Base-by-base conservation (phyloP, 176 grass and related monocot species). In the Juncus effusus region DNA sequence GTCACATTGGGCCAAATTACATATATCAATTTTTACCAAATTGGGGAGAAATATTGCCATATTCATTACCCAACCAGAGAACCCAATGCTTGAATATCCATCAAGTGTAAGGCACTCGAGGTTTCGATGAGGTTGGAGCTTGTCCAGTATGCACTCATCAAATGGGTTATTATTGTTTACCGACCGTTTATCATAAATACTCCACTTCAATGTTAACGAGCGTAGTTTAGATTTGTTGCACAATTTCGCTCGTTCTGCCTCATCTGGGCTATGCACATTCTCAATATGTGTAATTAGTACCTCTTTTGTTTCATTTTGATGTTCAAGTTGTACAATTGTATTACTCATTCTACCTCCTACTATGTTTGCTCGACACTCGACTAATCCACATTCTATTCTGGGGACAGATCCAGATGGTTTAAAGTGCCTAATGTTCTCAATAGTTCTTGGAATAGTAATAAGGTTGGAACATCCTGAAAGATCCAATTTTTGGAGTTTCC, bases 221-320 rank as follows among this genome's bases (percentile, higher is more conserved):
- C 14, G 56, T 11, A 73, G 37, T n/a, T 40, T 60, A 5, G 47
- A 37, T 13, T 60, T 60, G 41, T 60, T 38, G 28, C 54, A 73
- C 39, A 73, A 73, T 42, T 73, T 73, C 5, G 41, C 69, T 4
- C 35, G 12, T 60, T 73, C 54, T 38, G 40, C 6, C 7, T 73
- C 69, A 36, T 60, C n/a, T 60, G 56, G 38, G 47, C 38, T 73
- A 44, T 56, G 6, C 13, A 73, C 69, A 54, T 45, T 73, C 15
- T 73, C 69, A 73, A 73, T 50, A 60, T 49, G 56, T n/a, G 38
- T 60, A 59, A 73, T 73, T 45, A 59, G 3, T 73, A 44, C 44
- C 47, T 13, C 69, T 11, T 44, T 40, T 41, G 54, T 54, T 54
- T 68, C 52, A 38, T 73, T 42, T 14, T 40, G 38, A 36, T 41